Base-by-base conservation (phyloP, 306 rosid species). In the Malus asiatica region DNA sequence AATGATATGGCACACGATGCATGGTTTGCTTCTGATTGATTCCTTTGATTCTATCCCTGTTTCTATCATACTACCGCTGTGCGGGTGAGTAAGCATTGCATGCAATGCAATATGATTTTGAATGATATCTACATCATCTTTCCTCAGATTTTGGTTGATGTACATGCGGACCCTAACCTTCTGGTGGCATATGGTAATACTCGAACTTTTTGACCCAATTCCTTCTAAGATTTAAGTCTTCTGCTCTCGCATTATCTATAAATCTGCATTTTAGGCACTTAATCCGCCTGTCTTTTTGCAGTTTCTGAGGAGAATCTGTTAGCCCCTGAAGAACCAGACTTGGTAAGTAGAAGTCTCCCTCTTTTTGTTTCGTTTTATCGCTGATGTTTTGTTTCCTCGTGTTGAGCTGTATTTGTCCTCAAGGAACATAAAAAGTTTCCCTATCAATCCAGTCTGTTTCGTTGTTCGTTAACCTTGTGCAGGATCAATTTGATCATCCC, bases 241-340 rank as follows among this genome's bases (percentile, higher is more conserved):
- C 42, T 29, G 35, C 64, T 75, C 8, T 27, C 38, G 1, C 13
- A 3, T 59, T 59, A 18, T 23, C 32, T 30, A 59, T 22, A 25
- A 1, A 22, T 15, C 32, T 59, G 13, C 32, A 59, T 59, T 22
- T 22, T 59, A 23, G 64, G 64, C 30, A 4, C 64, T 11, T 3
- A 27, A 62, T 62, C 40, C 23, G 38, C 66, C 8, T 60, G 25
- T 68, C 80, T 45, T 74, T 33, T 77, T 78, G 83, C 93, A 94
- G 98, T 94, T 85, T 69, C 98, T 8, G 98, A 92, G 86, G 98
- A 94, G 72, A 94, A 92, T 89, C 88, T 94, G 20, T 70, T 89
- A 66, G 77, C 58, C 68, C 89, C 88, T 52, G 93, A 90, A 25
- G 66, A 83, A 80, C 92, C 95, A 71, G 96, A 92, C 79, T 80